A percentile compares a stretch with the other conserved stretches of the same genome.
Evolutionary conservation across 2,329 filamentous ascomycete genomes (phyloP).

Genomic region (Hymenoscyphus fraxineus): DNA sequence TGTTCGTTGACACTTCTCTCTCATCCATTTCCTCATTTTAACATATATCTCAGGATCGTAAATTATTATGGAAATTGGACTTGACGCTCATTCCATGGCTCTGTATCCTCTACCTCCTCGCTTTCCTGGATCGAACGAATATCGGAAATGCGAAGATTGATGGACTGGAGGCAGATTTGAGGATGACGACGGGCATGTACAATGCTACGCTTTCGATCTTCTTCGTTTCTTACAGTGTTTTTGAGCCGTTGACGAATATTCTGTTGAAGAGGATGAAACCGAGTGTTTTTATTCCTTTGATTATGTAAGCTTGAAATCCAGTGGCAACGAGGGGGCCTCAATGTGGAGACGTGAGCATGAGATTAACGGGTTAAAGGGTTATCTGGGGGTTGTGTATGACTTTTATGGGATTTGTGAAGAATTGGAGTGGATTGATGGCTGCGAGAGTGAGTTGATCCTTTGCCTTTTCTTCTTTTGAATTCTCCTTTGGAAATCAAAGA

Average conservation of each 20-base stretch:
- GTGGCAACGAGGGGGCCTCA: background rate
- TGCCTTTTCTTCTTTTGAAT: background rate
- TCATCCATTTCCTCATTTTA: background rate
- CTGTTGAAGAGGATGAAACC: slow-evolving; percentile 69
- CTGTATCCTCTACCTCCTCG: slow-evolving; percentile 70
- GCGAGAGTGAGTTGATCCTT: slow-evolving; percentile 20
- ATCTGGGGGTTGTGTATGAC: slow-evolving; percentile 67
- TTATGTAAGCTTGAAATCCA: slow-evolving; percentile 60
- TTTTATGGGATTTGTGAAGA: slow-evolving; percentile 38
- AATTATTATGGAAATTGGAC: slow-evolving; percentile 60
- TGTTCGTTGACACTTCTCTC: slow-evolving; percentile 42
- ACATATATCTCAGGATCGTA: slow-evolving; percentile 49
- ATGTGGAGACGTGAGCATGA: too few species aligned
- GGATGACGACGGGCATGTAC: slow-evolving; percentile 63
- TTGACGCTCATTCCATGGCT: slow-evolving; percentile 61
- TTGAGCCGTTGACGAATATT: slow-evolving; percentile 72
- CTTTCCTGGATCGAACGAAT: slow-evolving; percentile 73
- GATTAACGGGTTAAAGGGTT: slow-evolving; percentile 40
- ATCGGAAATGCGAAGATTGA: slow-evolving; percentile 71
- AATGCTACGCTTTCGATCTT: slow-evolving; percentile 77
- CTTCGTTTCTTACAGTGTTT: slow-evolving; percentile 79
- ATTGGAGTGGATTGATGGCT: slow-evolving; percentile 34
- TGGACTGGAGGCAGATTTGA: slow-evolving; percentile 56
- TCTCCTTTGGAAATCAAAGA: too few species aligned
- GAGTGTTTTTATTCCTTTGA: slow-evolving; percentile 74